phyloP scores from a whole-genome alignment of 2,329 filamentous ascomycete species.

The Venturia carpophila region DNA sequence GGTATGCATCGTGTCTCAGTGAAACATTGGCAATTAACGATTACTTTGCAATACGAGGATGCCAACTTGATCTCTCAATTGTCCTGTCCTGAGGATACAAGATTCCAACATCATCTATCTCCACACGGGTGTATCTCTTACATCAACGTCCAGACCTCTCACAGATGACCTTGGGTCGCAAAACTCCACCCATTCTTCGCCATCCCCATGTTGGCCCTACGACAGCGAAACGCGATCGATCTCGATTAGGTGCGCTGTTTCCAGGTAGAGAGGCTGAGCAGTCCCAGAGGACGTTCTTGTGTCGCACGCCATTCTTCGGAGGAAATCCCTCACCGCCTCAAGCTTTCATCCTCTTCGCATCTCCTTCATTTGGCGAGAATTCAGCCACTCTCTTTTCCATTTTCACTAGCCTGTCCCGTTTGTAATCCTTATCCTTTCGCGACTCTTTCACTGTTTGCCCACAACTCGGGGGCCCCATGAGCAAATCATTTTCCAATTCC shows the following conservation, averaged over 20 bases:
- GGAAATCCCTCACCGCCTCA: neutral
- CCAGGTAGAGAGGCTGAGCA: neutral
- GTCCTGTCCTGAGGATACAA: neutral
- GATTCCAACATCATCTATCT: constrained; percentile 3
- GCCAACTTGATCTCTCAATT: neutral
- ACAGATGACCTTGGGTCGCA: neutral
- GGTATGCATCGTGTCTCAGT: neutral
- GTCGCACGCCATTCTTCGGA: neutral
- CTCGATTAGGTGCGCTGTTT: neutral
- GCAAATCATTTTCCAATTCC: constrained; percentile 11
- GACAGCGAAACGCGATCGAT: neutral
- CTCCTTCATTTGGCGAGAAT: constrained; percentile 10
- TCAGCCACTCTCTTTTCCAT: constrained; percentile 16
- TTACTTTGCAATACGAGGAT: neutral
- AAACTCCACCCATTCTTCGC: neutral
- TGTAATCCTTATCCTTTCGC: constrained; percentile 16
- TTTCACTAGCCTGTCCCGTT: constrained; percentile 1
- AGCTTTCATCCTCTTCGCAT: constrained; percentile 14
- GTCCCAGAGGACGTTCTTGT: neutral
- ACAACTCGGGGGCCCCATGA: constrained; percentile 15
- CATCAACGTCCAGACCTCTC: neutral
- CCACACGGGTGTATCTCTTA: constrained; percentile 4
- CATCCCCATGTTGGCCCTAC: neutral
- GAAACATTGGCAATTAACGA: neutral
- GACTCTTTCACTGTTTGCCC: constrained; percentile 11